Percentiles rank a stretch among this genome's conserved stretches.
phyloP scores from a whole-genome alignment of 2,329 filamentous ascomycete species.

The Exophiala dermatitidis region DNA sequence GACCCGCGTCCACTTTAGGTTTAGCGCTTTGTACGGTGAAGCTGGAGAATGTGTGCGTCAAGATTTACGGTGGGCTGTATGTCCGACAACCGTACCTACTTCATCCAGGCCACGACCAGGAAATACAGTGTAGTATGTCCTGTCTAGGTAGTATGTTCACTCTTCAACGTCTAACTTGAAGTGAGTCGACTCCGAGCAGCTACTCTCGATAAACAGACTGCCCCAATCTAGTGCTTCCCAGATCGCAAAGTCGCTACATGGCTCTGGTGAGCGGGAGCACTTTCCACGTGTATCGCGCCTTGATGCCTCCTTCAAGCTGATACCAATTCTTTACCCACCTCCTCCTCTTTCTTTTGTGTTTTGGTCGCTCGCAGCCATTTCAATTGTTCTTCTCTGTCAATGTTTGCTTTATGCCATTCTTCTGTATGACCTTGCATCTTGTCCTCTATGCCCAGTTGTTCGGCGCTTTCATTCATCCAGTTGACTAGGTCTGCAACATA shows the following conservation, averaged over 20 bases:
- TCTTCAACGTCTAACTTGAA: no score
- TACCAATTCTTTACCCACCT: background rate
- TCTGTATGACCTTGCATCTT: slow-evolving; percentile 20
- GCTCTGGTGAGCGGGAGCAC: no score
- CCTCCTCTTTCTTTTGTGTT: background rate
- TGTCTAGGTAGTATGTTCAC: no score
- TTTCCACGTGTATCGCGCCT: background rate
- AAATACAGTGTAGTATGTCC: no score
- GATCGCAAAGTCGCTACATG: background rate
- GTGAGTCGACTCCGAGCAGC: no score
- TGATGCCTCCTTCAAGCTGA: background rate
- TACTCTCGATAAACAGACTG: no score
- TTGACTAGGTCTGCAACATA: slow-evolving; percentile 33
- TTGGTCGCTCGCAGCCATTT: slow-evolving; percentile 5
- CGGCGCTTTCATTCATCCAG: slow-evolving; percentile 32
- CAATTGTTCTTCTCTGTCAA: slow-evolving; percentile 7
- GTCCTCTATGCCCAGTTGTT: slow-evolving; percentile 8
- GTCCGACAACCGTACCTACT: no score
- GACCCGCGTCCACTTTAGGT: background rate
- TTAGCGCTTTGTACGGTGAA: background rate
- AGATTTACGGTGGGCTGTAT: background rate
- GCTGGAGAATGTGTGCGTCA: background rate
- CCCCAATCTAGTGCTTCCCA: no score
- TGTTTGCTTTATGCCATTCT: slow-evolving; percentile 15
- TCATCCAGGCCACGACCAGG: no score